Percentiles rank a stretch among this genome's conserved stretches.
Evolutionary conservation across 2,329 filamentous ascomycete genomes (phyloP).

Genomic region (Penicillium freii): DNA sequence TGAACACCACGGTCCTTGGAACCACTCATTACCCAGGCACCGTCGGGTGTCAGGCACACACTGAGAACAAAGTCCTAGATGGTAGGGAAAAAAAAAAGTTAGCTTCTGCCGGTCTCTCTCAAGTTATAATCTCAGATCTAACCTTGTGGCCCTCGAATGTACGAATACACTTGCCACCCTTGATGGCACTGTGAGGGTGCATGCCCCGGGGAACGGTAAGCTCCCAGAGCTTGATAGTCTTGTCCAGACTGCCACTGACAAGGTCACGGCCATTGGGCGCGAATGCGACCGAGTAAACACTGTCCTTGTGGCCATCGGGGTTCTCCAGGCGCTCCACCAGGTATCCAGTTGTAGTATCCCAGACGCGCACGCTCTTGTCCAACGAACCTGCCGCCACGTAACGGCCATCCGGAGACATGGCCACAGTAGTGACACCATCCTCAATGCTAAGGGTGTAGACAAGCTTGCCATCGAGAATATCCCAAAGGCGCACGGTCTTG

Average conservation of each 20-base stretch:
- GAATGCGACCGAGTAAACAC: constrained; percentile 94
- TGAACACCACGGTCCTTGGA: constrained; percentile 97
- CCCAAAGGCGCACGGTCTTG: constrained; percentile 91
- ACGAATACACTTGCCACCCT: constrained; percentile 89
- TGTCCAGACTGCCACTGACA: constrained; percentile 91
- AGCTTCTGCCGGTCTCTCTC: neutral
- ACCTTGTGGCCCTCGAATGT: constrained; percentile 97
- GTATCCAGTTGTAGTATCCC: constrained; percentile 84
- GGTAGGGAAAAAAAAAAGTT: neutral
- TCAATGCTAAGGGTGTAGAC: constrained; percentile 87
- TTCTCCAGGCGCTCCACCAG: constrained; percentile 90
- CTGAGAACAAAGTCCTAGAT: constrained; percentile 88
- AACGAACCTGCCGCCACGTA: constrained; percentile 92
- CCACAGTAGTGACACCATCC: constrained; percentile 95
- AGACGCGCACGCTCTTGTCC: constrained; percentile 96
- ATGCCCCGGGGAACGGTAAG: constrained; percentile 69
- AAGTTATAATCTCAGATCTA: constrained; percentile 34
- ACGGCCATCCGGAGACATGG: constrained; percentile 92
- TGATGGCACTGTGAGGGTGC: constrained; percentile 64
- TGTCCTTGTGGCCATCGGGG: constrained; percentile 92
- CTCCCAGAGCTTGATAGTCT: constrained; percentile 99
- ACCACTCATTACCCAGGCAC: constrained; percentile 92
- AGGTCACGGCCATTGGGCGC: constrained; percentile 89
- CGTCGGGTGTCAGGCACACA: constrained; percentile 91
- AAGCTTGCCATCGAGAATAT: constrained; percentile 80